Conservation (phyloP, 2,329 filamentous ascomycete genomes). For the Cercospora citrullina region DNA sequence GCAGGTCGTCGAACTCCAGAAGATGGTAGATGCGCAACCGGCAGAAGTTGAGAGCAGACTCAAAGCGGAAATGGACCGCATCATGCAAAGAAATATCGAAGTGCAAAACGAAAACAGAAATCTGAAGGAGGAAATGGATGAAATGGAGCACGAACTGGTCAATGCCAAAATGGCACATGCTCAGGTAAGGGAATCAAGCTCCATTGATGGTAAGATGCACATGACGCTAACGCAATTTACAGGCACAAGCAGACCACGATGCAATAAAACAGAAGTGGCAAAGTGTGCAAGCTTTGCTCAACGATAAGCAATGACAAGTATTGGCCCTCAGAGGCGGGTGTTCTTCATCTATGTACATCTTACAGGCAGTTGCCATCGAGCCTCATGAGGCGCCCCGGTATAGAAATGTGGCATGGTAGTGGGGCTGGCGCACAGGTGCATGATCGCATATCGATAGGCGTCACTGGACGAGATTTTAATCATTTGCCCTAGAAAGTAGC, state of each 20-base stretch:
- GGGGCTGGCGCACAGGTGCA: neutral
- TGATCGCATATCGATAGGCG: neutral
- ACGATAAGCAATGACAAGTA: constrained; percentile 22
- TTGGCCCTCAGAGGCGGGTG: neutral
- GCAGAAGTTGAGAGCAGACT: constrained; percentile 77
- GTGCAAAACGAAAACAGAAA: constrained; percentile 90
- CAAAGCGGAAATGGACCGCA: constrained; percentile 80
- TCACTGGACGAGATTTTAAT: neutral
- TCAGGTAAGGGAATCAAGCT: constrained; percentile 66
- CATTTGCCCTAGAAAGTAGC: neutral
- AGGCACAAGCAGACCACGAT: constrained; percentile 53
- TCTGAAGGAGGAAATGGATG: constrained; percentile 83
- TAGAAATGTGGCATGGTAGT: neutral
- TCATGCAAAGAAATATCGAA: constrained; percentile 89
- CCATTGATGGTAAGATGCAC: neutral
- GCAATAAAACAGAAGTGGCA: constrained; percentile 52
- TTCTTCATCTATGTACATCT: neutral
- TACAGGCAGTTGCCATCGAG: neutral
- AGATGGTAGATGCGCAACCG: constrained; percentile 86
- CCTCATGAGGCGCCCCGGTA: neutral
- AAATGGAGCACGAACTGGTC: constrained; percentile 90
- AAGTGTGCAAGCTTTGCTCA: constrained; percentile 49
- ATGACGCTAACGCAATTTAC: constrained; percentile 20
- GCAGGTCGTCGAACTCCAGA: constrained; percentile 80
- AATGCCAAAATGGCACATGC: constrained; percentile 93